Conservation (phyloP, 202 grass and related monocot genomes). For the Brachypodium distachyon region DNA sequence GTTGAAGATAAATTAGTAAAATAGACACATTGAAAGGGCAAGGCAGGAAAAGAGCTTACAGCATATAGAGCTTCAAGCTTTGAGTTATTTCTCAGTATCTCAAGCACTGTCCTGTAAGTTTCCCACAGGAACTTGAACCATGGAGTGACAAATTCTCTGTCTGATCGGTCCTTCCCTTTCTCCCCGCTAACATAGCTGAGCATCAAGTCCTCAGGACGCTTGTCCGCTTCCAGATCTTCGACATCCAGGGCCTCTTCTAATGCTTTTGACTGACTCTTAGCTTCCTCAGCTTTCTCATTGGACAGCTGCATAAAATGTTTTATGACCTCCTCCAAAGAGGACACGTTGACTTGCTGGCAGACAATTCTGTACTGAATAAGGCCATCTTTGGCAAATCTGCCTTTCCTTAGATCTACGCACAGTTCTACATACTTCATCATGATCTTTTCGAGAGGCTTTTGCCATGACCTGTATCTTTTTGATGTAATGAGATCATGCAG, state of each 20-base stretch:
- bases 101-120: constrained; percentile 91
- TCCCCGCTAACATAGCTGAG: constrained; percentile 93
- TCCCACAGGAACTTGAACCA: constrained; percentile 99
- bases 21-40: too few species aligned
- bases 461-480: constrained; percentile 87
- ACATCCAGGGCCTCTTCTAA: constrained; percentile 93
- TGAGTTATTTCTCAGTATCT: constrained; percentile 92
- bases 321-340: constrained; percentile 89
- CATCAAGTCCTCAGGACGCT: constrained; percentile 96
- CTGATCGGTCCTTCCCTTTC: constrained; percentile 89
- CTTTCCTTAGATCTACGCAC: constrained; percentile 87
- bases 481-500: constrained; percentile 94
- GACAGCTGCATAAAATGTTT: constrained; percentile 95
- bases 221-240: constrained; percentile 91
- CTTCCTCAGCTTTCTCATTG: constrained; percentile 80
- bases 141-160: constrained; percentile 85
- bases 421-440: constrained; percentile 99
- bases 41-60: constrained; percentile 42
- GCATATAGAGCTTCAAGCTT: constrained; percentile 93
- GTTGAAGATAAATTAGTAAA: background rate
- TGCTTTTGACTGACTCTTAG: constrained; percentile 58
- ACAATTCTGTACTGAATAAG: constrained; percentile 95
- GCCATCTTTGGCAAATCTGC: constrained; percentile 94
- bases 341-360: constrained; percentile 96
- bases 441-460: constrained; percentile 89